phyloP scores from a whole-genome alignment of 139 green algal genomes.

The Micractinium conductrix region DNA sequence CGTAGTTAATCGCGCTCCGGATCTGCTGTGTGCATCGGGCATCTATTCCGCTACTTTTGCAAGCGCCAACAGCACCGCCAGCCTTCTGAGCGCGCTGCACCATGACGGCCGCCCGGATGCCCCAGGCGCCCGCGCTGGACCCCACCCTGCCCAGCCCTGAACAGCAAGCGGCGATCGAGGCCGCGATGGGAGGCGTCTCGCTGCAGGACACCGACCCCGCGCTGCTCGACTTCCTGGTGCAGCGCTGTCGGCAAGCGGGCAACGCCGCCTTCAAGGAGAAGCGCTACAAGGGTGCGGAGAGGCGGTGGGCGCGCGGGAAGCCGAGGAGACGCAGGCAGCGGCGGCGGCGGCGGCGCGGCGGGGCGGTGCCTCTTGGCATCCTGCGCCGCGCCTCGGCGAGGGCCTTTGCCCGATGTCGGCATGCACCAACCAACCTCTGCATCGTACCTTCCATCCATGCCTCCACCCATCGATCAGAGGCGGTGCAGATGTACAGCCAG shows the following conservation, averaged over 20 bases:
- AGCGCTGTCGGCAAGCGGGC: slow-evolving; percentile 31
- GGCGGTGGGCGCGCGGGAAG: not conserved
- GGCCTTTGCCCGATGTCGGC: not conserved
- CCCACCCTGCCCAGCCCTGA: slow-evolving; percentile 8
- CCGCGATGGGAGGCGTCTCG: not conserved
- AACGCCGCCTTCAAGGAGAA: slow-evolving; percentile 51
- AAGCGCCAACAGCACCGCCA: no score
- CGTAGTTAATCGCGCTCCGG: no score
- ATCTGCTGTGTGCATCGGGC: no score
- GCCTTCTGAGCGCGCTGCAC: no score
- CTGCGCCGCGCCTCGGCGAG: not conserved
- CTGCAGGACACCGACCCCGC: slow-evolving; percentile 24
- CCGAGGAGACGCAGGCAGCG: not conserved
- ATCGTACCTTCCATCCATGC: no score
- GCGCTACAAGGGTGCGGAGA: slow-evolving; percentile 41
- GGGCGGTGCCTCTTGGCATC: slow-evolving; percentile 9
- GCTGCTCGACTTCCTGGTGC: slow-evolving; percentile 37
- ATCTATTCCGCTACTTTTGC: no score
- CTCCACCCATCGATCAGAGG: slow-evolving; percentile 42
- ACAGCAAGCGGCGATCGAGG: not conserved
- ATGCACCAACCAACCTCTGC: no score
- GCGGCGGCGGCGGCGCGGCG: not conserved
- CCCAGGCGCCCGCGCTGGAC: not conserved
- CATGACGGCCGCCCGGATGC: not conserved
- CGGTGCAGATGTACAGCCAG: slow-evolving; percentile 56